phyloP scores from a whole-genome alignment of 495 filamentous ascomycete genomes.

The Daldinia grandis region DNA sequence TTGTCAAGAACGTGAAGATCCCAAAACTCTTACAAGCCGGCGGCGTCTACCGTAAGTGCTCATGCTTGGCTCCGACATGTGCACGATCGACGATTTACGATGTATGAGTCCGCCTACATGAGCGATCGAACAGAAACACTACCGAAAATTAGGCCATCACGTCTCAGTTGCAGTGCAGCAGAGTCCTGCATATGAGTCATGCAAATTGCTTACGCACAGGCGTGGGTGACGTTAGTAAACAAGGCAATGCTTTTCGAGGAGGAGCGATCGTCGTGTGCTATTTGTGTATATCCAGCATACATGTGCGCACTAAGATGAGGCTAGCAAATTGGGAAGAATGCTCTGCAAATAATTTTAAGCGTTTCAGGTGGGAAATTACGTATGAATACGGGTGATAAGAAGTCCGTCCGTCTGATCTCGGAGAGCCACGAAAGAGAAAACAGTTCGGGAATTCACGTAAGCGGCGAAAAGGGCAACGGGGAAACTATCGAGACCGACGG shows the following conservation, averaged over 20 bases:
- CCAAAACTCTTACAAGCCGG: not conserved
- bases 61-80: not conserved
- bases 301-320: not conserved
- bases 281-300: not conserved
- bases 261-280: not conserved
- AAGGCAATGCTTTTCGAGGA: constrained; percentile 2
- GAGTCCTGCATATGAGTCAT: constrained; percentile 34
- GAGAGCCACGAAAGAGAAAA: not conserved
- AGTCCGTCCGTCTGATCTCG: not conserved
- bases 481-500: constrained; percentile 22
- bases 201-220: constrained; percentile 29
- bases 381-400: not conserved
- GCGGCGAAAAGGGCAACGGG: constrained; percentile 22
- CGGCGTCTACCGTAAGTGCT: not conserved
- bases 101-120: not conserved
- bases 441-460: constrained; percentile 29
- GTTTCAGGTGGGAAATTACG: not conserved
- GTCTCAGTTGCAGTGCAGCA: constrained; percentile 17
- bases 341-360: not conserved
- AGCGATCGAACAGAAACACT: constrained; percentile 14
- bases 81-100: constrained; percentile 20
- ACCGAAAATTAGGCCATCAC: constrained; percentile 8
- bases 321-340: not conserved
- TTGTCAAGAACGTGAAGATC: not conserved
- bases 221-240: constrained; percentile 24